These are phyloP conservation scores for Huiozyma sinensis DNA, from an alignment of 805 yeast genomes.

Conservation along the genomic window DNA sequence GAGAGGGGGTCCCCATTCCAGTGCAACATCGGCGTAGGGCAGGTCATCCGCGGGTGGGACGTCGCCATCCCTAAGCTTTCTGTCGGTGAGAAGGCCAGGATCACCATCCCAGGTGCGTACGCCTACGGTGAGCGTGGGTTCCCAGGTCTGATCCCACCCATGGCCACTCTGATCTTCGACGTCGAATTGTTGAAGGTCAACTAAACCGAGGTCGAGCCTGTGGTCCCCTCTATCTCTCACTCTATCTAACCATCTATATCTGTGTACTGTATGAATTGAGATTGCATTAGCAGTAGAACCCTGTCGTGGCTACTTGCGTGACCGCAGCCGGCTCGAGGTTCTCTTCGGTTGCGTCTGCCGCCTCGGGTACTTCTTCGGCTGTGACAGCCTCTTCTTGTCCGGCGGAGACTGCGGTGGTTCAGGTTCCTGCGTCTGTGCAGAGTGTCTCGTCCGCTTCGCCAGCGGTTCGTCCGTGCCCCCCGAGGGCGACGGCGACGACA, in stretches of 20 bases:
- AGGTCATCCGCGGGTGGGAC: conserved; percentile 96
- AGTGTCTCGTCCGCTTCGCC: conserved; percentile 20
- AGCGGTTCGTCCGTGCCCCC: conserved; percentile 7
- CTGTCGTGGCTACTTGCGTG: conserved; percentile 10
- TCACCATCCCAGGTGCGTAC: conserved; percentile 86
- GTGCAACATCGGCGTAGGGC: conserved; percentile 89
- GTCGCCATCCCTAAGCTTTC: conserved; percentile 87
- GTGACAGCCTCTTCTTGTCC: conserved; percentile 1
- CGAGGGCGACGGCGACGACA: no score
- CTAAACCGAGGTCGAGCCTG: conserved; percentile 13
- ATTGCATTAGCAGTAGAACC: neutral
- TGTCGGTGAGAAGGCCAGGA: conserved; percentile 83
- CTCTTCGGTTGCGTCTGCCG: conserved; percentile 9
- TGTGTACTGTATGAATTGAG: neutral
- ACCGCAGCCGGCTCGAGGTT: conserved; percentile 24
- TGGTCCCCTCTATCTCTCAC: neutral
- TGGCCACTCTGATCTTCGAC: conserved; percentile 82
- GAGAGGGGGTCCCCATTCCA: conserved; percentile 95
- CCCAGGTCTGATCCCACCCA: conserved; percentile 95
- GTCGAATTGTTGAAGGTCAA: conserved; percentile 53
- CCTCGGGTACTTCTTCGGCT: conserved; percentile 1
- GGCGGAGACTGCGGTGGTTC: neutral
- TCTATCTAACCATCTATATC: neutral
- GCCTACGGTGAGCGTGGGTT: conserved; percentile 93
- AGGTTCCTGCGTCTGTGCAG: conserved; percentile 5